Evolutionary conservation across 495 filamentous ascomycete genomes (phyloP), one percentile per base, ranked within the genome.

Genomic region (Trichoderma asperelloides): DNA sequence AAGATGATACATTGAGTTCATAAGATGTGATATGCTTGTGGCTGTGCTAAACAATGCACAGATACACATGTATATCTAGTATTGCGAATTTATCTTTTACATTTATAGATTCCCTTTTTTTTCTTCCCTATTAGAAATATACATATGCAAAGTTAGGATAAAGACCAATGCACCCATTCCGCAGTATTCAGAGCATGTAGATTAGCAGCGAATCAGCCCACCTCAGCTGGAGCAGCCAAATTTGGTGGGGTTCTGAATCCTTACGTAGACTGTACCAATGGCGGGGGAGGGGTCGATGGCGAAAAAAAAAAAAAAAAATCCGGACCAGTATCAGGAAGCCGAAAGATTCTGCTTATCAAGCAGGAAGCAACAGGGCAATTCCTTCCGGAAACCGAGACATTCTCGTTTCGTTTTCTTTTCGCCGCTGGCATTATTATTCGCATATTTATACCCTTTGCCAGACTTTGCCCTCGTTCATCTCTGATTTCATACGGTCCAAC

Each of bases 271-370:
- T 37, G 33, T 37, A 7, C 33, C 25, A 28, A 28, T 60, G 55
- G 55, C 55, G 55, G 55, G 55, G 55, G 55, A 60, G 55, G 55
- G 55, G 55, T 60, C 55, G 9, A 60, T 15, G 55, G 23, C 47
- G 18, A 23, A 51, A 30, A 60, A 60, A 55, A 55, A 55, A n/a
- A n/a, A 55, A 55, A 60, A 60, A 60, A 60, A 28, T 13, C 16
- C 55, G 9, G 15, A 60, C 55, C 23, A 60, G 55, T 25, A 60
- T 60, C 55, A 60, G n/a, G 55, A 60, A 27, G 55, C 25, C 23
- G 55, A n/a, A 60, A 60, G 55, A 60, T 60, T 60, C 16, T 60
- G 55, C 55, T 60, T 60, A 60, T 60, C 55, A 60, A 60, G 55
- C 55, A 60, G 55, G 55, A 60, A 60, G 27, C 11, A 60, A 27